A percentile compares a stretch with the other conserved stretches of the same genome.
These are phyloP conservation scores for Elsinoe ampelina DNA, from an alignment of 2,329 filamentous ascomycete species.

Conservation along the genomic window DNA sequence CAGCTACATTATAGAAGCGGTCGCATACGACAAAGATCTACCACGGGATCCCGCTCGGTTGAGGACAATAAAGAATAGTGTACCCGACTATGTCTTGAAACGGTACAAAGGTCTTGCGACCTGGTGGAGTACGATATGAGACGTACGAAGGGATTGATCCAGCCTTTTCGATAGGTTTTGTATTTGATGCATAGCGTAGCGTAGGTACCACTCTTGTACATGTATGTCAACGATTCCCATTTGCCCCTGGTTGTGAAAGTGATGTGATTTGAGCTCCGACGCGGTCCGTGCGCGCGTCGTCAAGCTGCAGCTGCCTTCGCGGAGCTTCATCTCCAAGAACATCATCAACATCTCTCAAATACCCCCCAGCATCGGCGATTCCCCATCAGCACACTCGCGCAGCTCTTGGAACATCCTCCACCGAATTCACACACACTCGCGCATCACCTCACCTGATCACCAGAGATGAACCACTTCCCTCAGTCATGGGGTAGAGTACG, in stretches of 20 bases:
- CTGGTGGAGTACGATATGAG: not conserved
- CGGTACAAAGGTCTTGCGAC: conserved; percentile 18
- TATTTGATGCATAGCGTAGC: not conserved
- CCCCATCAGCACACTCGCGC: not conserved
- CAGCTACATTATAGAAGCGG: conserved; percentile 49
- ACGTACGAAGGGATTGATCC: too few relatives aligned
- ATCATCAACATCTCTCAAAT: not conserved
- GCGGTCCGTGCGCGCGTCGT: conserved; percentile 2
- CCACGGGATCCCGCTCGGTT: conserved; percentile 35
- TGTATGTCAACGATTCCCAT: not conserved
- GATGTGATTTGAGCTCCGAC: not conserved
- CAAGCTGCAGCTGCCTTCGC: not conserved
- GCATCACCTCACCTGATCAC: not conserved
- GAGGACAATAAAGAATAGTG: conserved; percentile 19
- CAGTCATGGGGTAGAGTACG: conserved; percentile 58
- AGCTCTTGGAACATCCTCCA: too few relatives aligned
- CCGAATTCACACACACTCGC: not conserved
- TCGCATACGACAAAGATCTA: conserved; percentile 42
- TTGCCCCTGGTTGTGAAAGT: not conserved
- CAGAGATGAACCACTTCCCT: conserved; percentile 54
- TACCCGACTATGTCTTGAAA: conserved; percentile 19
- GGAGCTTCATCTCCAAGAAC: not conserved
- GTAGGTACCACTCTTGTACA: conserved; percentile 4
- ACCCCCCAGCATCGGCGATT: not conserved
- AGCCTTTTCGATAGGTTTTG: not conserved